Conservation (phyloP, 2,329 filamentous ascomycete genomes). For the Byssoonygena ceratinophila region DNA sequence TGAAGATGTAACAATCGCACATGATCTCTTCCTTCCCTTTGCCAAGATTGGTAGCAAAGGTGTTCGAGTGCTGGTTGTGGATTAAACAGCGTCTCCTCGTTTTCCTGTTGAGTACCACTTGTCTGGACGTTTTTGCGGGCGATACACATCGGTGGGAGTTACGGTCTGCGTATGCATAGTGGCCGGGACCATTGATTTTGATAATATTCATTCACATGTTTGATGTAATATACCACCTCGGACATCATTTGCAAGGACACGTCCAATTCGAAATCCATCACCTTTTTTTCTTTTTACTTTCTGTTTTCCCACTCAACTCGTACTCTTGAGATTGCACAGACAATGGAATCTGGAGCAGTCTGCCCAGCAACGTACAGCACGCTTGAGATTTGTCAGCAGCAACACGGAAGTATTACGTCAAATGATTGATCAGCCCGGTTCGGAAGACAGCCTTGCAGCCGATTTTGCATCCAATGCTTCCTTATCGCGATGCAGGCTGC, state of each 20-base stretch:
- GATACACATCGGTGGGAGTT: neutral
- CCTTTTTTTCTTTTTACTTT: too few species aligned
- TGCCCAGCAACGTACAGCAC: too few species aligned
- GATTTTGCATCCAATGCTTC: too few species aligned
- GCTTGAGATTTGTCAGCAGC: neutral
- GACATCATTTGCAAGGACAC: too few species aligned
- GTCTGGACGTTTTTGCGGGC: neutral
- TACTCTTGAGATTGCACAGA: too few species aligned
- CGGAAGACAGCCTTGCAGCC: neutral
- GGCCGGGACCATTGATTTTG: too few species aligned
- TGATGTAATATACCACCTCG: too few species aligned
- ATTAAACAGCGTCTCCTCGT: neutral
- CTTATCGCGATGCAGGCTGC: neutral
- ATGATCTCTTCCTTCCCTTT: constrained; percentile 22
- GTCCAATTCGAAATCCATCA: too few species aligned
- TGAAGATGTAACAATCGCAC: constrained; percentile 17
- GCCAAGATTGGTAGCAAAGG: constrained; percentile 22
- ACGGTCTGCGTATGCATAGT: neutral
- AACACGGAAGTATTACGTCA: neutral
- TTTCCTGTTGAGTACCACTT: neutral
- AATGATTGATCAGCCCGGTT: neutral
- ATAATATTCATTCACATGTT: too few species aligned
- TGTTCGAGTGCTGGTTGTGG: constrained; percentile 19
- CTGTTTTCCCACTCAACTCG: too few species aligned
- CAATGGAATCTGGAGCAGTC: too few species aligned